Conservation (phyloP, 2,329 filamentous ascomycete species). For the Aspergillus piperis region DNA sequence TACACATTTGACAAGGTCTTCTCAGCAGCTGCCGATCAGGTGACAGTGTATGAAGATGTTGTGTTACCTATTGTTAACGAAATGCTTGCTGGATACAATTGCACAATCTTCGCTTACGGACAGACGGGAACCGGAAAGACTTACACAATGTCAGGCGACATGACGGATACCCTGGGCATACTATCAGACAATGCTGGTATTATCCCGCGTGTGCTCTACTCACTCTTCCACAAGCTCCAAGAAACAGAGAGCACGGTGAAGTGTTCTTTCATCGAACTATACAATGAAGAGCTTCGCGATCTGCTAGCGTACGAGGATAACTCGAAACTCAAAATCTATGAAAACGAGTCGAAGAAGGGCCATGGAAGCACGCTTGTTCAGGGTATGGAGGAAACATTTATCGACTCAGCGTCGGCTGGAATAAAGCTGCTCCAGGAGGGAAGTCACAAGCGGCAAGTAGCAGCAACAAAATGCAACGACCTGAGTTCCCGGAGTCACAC, state of each 20-base stretch:
- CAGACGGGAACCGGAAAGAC: constrained; percentile 98
- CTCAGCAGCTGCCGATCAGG: constrained; percentile 89
- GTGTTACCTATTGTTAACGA: constrained; percentile 91
- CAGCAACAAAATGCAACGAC: constrained; percentile 99
- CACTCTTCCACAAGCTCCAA: constrained; percentile 83
- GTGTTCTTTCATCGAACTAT: constrained; percentile 97
- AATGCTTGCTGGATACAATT: constrained; percentile 95
- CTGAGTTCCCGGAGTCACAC: constrained; percentile 96
- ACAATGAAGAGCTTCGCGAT: constrained; percentile 96
- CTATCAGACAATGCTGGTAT: constrained; percentile 92
- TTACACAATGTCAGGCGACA: constrained; percentile 99
- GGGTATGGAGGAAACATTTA: constrained; percentile 96
- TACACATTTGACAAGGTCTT: constrained; percentile 98
- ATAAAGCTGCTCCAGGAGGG: constrained; percentile 87
- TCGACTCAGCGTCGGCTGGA: constrained; percentile 79
- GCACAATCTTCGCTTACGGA: constrained; percentile 97
- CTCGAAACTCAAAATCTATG: constrained; percentile 90
- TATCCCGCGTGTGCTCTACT: constrained; percentile 85
- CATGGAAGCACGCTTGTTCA: constrained; percentile 81
- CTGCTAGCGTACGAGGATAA: constrained; percentile 79
- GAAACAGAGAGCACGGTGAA: constrained; percentile 86
- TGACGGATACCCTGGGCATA: constrained; percentile 81
- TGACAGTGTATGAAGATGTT: constrained; percentile 92
- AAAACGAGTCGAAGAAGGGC: constrained; percentile 76
- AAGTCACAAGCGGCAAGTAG: constrained; percentile 94